A percentile compares a stretch with the other conserved stretches of the same genome.
Conservation (phyloP, 1,284 basidiomycete species). For the Marasmius oreades region DNA sequence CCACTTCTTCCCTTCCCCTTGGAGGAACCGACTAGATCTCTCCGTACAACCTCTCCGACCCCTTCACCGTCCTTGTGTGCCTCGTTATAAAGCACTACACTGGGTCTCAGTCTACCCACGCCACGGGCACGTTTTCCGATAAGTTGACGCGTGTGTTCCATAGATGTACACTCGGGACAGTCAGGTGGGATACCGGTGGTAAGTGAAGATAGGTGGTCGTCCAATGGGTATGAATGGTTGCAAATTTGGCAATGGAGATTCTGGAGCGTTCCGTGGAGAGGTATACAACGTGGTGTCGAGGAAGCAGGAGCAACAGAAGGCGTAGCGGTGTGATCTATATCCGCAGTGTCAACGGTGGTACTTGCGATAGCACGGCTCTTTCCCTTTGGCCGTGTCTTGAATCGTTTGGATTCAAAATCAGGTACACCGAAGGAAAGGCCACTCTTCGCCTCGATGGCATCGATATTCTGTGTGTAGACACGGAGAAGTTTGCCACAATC, state of each 20-base stretch:
- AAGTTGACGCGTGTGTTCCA: constrained; percentile 67
- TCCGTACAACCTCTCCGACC: constrained; percentile 76
- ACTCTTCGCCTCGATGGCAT: constrained; percentile 82
- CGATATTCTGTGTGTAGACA: constrained; percentile 95
- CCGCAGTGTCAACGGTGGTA: constrained; percentile 12
- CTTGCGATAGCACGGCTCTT: constrained; percentile 23
- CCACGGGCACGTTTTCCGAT: constrained; percentile 81
- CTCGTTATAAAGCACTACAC: constrained; percentile 91
- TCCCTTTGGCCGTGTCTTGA: constrained; percentile 42
- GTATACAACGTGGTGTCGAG: constrained; percentile 77
- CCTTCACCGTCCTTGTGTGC: constrained; percentile 84
- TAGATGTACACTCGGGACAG: constrained; percentile 77
- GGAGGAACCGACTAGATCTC: constrained; percentile 68
- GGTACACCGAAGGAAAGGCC: constrained; percentile 80
- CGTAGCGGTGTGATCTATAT: constrained; percentile 22
- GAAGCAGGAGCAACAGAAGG: constrained; percentile 38
- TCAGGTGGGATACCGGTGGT: constrained; percentile 61
- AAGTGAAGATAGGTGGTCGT: constrained; percentile 55
- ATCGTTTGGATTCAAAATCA: constrained; percentile 51
- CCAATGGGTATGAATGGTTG: constrained; percentile 65
- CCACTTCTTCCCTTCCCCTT: constrained; percentile 63
- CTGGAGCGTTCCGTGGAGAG: constrained; percentile 85
- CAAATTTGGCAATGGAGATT: constrained; percentile 82
- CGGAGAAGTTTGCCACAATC: constrained; percentile 75
- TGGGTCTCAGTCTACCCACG: constrained; percentile 79